Evolutionary conservation across 2,329 filamentous ascomycete species (phyloP).

Genomic region (Trichophyton rubrum): DNA sequence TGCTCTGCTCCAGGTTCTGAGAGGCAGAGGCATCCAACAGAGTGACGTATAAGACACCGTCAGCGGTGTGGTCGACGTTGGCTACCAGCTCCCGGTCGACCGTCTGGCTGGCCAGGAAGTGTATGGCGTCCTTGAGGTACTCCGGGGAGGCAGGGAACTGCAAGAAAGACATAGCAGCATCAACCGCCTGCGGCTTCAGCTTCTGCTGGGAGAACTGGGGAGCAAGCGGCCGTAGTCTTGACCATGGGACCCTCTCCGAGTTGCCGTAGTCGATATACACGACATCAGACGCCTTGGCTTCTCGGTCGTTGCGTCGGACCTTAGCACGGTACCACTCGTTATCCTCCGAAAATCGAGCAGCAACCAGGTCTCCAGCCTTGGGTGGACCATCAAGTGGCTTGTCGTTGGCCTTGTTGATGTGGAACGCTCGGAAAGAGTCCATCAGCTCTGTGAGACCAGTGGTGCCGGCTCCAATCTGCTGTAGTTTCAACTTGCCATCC

Average conservation of each 20-base stretch:
- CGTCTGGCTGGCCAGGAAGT: constrained; percentile 61
- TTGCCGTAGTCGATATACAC: constrained; percentile 96
- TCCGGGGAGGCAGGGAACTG: constrained; percentile 73
- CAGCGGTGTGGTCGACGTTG: constrained; percentile 75
- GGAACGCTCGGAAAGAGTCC: constrained; percentile 82
- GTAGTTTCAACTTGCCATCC: constrained; percentile 73
- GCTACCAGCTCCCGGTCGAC: constrained; percentile 69
- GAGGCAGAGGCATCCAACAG: constrained; percentile 63
- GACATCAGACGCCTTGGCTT: constrained; percentile 77
- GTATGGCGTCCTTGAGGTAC: constrained; percentile 70
- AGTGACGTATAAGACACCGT: constrained; percentile 74
- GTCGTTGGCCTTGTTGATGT: constrained; percentile 70
- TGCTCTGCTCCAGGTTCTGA: constrained; percentile 57
- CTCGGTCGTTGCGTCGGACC: constrained; percentile 82
- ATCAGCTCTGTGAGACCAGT: constrained; percentile 75
- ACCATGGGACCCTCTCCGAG: constrained; percentile 77
- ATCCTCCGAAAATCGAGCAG: constrained; percentile 81
- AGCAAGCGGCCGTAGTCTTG: constrained; percentile 65
- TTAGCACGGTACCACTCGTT: constrained; percentile 89
- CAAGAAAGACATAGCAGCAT: constrained; percentile 75
- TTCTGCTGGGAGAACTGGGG: constrained; percentile 67
- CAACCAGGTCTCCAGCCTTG: constrained; percentile 83
- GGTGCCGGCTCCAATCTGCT: constrained; percentile 78
- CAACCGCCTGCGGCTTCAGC: constrained; percentile 74
- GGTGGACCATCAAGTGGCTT: constrained; percentile 60